phyloP scores from a whole-genome alignment of 805 yeast genomes.

The Teunomyces kruisii region DNA sequence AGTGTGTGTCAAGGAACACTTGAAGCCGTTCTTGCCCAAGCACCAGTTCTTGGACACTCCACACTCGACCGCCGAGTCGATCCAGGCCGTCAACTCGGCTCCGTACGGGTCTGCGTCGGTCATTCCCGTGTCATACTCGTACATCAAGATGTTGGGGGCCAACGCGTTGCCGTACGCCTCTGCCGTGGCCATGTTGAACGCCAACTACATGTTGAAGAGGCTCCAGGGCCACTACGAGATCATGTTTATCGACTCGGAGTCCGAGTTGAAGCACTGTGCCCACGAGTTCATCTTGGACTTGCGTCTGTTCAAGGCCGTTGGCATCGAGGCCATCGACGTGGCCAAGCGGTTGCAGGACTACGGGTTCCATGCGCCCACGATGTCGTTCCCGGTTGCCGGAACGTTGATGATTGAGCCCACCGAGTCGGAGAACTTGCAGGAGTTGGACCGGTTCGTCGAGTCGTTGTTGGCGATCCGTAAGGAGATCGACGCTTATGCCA shows the following conservation, averaged over 20 bases:
- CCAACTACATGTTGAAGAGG: constrained; percentile 89
- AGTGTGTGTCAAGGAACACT: constrained; percentile 83
- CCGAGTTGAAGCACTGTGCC: constrained; percentile 78
- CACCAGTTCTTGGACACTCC: constrained; percentile 65
- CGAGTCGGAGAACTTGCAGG: constrained; percentile 86
- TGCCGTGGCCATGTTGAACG: constrained; percentile 87
- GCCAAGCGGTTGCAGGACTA: constrained; percentile 97
- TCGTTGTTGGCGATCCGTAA: constrained; percentile 78
- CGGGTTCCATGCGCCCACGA: constrained; percentile 98
- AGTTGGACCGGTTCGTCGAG: constrained; percentile 86
- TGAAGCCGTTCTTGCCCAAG: constrained; percentile 77
- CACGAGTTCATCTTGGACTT: constrained; percentile 95
- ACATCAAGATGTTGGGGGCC: constrained; percentile 92
- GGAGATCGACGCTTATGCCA: constrained; percentile 75
- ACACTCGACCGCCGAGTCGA: constrained; percentile 47
- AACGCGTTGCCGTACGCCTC: constrained; percentile 83
- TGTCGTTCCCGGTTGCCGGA: constrained; percentile 98
- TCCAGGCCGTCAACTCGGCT: constrained; percentile 83
- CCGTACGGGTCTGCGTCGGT: constrained; percentile 96
- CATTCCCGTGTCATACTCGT: constrained; percentile 90
- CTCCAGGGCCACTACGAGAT: constrained; percentile 71
- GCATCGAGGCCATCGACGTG: constrained; percentile 92
- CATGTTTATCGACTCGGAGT: constrained; percentile 65
- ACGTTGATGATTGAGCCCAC: constrained; percentile 98
- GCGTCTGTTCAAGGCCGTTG: constrained; percentile 75